phyloP scores from a whole-genome alignment of 2,329 filamentous ascomycete species.

The Gnomoniopsis sp. region DNA sequence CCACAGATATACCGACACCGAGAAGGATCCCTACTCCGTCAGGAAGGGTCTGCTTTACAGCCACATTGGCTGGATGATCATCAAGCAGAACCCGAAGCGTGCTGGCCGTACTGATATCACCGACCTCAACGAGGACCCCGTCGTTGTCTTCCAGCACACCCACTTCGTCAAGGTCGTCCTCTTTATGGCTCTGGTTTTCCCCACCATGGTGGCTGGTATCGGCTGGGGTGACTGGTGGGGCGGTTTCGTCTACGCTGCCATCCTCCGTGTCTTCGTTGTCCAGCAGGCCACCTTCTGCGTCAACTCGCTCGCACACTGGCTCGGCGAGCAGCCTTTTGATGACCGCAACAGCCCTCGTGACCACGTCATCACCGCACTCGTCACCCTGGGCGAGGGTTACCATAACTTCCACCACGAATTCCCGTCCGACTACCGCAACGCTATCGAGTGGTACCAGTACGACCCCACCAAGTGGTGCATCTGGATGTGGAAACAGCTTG shows the following conservation, averaged over 20 bases:
- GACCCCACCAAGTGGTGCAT: constrained; percentile 91
- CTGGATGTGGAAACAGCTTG: constrained; percentile 78
- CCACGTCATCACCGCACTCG: constrained; percentile 79
- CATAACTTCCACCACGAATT: constrained; percentile 98
- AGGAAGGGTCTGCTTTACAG: constrained; percentile 84
- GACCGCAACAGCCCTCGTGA: constrained; percentile 90
- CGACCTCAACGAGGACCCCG: constrained; percentile 80
- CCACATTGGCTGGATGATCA: constrained; percentile 85
- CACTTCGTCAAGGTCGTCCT: constrained; percentile 80
- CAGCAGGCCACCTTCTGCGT: constrained; percentile 93
- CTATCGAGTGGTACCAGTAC: constrained; percentile 87
- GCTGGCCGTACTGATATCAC: constrained; percentile 86
- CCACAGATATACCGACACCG: constrained; percentile 88
- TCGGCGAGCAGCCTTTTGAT: constrained; percentile 88
- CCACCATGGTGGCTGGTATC: constrained; percentile 71
- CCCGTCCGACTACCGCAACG: constrained; percentile 89
- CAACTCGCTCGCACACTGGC: constrained; percentile 87
- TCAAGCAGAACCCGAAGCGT: constrained; percentile 90
- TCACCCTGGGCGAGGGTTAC: constrained; percentile 82
- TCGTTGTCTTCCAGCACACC: constrained; percentile 85
- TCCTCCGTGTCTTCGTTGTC: constrained; percentile 83
- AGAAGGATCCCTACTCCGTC: constrained; percentile 88
- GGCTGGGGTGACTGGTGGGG: constrained; percentile 79
- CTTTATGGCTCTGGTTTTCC: constrained; percentile 73
- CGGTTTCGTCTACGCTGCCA: constrained; percentile 80